These are phyloP conservation scores for Trichoderma sp. DNA, from an alignment of 2,329 filamentous ascomycete genomes.

Conservation along the genomic window DNA sequence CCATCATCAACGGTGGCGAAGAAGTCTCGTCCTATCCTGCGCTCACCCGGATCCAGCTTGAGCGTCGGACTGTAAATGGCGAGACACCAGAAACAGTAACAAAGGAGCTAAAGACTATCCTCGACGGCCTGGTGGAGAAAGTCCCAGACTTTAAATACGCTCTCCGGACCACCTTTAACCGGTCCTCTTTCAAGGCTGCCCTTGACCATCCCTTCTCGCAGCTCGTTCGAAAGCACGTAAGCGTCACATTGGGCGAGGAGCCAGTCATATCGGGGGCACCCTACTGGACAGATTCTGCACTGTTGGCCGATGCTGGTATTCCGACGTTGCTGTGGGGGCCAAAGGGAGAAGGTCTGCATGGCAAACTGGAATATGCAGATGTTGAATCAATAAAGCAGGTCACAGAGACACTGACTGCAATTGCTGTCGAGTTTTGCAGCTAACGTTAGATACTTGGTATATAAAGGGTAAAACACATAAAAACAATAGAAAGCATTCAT, in stretches of 20 bases:
- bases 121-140: conserved; percentile 33
- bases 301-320: conserved; percentile 44
- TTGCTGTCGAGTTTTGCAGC: conserved; percentile 33
- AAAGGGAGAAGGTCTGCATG: conserved; percentile 47
- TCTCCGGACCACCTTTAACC: conserved; percentile 40
- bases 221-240: conserved; percentile 31
- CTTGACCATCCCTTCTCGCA: conserved; percentile 41
- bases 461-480: not conserved
- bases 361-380: conserved; percentile 49
- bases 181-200: conserved; percentile 42
- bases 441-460: not conserved
- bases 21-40: conserved; percentile 51
- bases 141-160: conserved; percentile 41
- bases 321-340: conserved; percentile 47
- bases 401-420: conserved; percentile 26
- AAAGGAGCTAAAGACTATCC: conserved; percentile 37
- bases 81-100: conserved; percentile 40
- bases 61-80: conserved; percentile 46
- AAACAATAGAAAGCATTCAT: not conserved
- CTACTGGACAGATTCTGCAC: conserved; percentile 52
- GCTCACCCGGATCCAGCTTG: conserved; percentile 46
- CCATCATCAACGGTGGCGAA: conserved; percentile 48
- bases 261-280: conserved; percentile 31
- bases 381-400: conserved; percentile 41
- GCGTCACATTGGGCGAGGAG: conserved; percentile 27